Base-by-base conservation (phyloP, 352 stramenopile species). In the Bremia lactucae region DNA sequence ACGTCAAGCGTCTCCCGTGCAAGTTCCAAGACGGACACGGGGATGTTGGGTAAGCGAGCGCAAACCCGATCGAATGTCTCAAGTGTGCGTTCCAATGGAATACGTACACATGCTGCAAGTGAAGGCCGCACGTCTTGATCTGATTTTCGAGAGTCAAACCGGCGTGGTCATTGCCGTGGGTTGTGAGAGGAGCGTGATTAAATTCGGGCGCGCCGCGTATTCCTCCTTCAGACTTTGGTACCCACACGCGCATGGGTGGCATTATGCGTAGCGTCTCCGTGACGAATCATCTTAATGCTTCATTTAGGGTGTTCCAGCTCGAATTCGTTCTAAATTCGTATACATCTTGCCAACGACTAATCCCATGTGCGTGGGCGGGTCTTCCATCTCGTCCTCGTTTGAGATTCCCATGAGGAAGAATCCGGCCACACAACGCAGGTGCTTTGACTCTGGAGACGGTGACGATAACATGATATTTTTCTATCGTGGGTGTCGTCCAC, bases 241-340 rank as follows among this genome's bases (percentile, higher is more conserved):
- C 74, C 71, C 26, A 78, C 64, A n/a, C 67, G 63, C 31, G 55
- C 46, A 33, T 79, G 77, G 35, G 73, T 71, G 24, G 74, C 71
- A 29, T 87, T 87, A 41, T 87, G 74, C 2, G 71, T 68, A 24
- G 58, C 74, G 40, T 87, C 68, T 42, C 69, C 74, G 36, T 87
- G 74, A 13, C 74, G 68, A 2, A 84, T 31, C 7, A 83, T 52
- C 51, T 83, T 80, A 11, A 71, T 59, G 16, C 46, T 48, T 3
- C 34, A 36, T 2, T 38, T 16, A 0, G 36, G 46, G 8, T 62
- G 49, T 8, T 52, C 33, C 11, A 49, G 35, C 35, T 64, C 41
- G 25, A 70, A 64, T 19, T 46, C 29, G 7, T 31, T 35, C 46
- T 65, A 33, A 58, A 67, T 2, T 35, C 36, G 46, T 68, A 62